A percentile compares a stretch with the other conserved stretches of the same genome.
phyloP scores from a whole-genome alignment of 192 early-diverging fungal species.

The Backusella luteola region DNA sequence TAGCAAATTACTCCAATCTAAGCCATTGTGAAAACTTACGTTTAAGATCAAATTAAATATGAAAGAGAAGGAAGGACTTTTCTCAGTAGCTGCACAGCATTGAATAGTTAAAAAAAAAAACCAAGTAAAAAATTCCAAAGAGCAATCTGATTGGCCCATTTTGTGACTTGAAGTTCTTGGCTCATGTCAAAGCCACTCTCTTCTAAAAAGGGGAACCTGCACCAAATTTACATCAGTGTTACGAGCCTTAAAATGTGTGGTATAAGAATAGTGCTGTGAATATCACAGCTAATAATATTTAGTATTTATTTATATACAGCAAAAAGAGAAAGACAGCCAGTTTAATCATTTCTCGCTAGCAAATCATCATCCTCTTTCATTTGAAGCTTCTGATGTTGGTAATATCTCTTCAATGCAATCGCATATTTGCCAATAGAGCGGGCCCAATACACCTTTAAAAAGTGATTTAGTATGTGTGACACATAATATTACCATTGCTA shows the following conservation, averaged over 20 bases:
- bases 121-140: neutral
- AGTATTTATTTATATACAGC: neutral
- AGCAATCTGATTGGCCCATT: neutral
- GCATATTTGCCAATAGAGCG: conserved; percentile 27
- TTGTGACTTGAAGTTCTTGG: neutral
- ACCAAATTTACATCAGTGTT: neutral
- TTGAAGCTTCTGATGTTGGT: conserved; percentile 19
- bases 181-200: neutral
- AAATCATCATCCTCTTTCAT: conserved; percentile 17
- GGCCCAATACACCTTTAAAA: conserved; percentile 24
- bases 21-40: neutral
- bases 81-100: neutral
- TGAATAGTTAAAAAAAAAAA: neutral
- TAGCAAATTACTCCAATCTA: neutral
- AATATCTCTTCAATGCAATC: conserved; percentile 15
- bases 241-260: neutral
- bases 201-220: neutral
- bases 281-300: neutral
- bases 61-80: conserved; percentile 6
- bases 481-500: neutral
- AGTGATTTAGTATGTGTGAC: neutral
- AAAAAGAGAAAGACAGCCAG: neutral
- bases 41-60: conserved; percentile 6
- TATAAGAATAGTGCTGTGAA: neutral
- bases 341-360: conserved; percentile 1